phyloP scores from a whole-genome alignment of 169 alveolate genomes.

The Besnoitia besnoiti region DNA sequence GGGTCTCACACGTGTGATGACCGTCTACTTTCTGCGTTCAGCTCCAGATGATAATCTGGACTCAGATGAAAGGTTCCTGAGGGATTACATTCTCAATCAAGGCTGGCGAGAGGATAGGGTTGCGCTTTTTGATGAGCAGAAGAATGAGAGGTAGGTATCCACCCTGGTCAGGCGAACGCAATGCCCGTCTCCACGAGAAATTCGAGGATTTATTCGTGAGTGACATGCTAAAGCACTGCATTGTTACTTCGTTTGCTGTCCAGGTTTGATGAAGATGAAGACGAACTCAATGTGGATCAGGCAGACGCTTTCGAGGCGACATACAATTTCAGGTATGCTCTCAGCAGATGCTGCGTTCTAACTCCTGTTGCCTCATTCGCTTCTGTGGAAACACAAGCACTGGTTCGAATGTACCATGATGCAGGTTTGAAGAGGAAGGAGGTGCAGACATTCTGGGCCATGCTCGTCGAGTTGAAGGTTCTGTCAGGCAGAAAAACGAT shows the following conservation, averaged over 20 bases:
- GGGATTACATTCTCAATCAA: constrained; percentile 84
- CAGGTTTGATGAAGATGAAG: constrained; percentile 83
- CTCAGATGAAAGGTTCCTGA: constrained; percentile 80
- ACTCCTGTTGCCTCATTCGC: not conserved
- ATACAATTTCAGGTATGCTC: constrained; percentile 82
- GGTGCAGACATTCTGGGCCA: constrained; percentile 67
- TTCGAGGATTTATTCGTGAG: not conserved
- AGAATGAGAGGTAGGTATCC: not conserved
- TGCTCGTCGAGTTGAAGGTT: constrained; percentile 65
- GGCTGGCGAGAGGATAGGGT: constrained; percentile 83
- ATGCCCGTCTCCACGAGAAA: not conserved
- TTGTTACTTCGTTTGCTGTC: not conserved
- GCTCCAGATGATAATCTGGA: constrained; percentile 77
- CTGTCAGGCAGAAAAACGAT: constrained; percentile 76
- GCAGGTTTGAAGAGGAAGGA: constrained; percentile 66
- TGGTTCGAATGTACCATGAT: not conserved
- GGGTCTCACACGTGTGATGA: too few species aligned
- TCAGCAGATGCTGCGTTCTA: not conserved
- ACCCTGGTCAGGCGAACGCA: not conserved
- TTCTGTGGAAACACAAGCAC: not conserved
- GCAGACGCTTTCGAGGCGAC: constrained; percentile 83
- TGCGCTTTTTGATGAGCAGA: too few species aligned
- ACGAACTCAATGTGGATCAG: constrained; percentile 82
- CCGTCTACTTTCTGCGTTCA: constrained; percentile 25
- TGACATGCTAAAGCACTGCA: not conserved